phyloP scores from a whole-genome alignment of 208 protist species.

The Tritrichomonas foetus region DNA sequence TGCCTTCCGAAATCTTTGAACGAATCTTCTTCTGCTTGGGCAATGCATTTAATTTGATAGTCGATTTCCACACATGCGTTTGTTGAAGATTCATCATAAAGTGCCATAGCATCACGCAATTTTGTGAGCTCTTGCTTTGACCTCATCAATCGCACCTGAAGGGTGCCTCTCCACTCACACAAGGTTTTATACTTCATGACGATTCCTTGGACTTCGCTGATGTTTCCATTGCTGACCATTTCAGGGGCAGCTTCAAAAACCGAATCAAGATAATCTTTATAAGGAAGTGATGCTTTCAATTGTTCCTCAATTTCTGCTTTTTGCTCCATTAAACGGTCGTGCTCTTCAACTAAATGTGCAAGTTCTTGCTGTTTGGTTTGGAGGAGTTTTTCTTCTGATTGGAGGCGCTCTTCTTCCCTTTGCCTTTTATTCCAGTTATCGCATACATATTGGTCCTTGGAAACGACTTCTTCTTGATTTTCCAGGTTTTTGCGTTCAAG shows the following conservation, averaged over 20 bases:
- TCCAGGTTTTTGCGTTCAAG: background rate
- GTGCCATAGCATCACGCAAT: background rate
- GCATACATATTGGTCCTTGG: slow-evolving; percentile 8
- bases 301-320: background rate
- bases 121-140: background rate
- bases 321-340: background rate
- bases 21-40: background rate
- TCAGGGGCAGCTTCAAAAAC: background rate
- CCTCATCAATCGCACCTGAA: background rate
- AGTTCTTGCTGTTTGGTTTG: background rate
- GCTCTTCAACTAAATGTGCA: background rate
- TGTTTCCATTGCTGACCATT: background rate
- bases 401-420: background rate
- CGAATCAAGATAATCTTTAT: slow-evolving; percentile 9
- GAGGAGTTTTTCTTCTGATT: background rate
- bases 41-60: slow-evolving; percentile 35
- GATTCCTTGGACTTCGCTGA: slow-evolving; percentile 21
- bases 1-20: slow-evolving; percentile 35
- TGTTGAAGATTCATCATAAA: slow-evolving; percentile 36
- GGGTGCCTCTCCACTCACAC: background rate
- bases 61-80: slow-evolving; percentile 9
- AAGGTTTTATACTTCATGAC: slow-evolving; percentile 20
- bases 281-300: slow-evolving; percentile 1
- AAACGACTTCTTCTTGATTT: slow-evolving; percentile 32
- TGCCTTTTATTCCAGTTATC: slow-evolving; percentile 40